Percentiles rank a stretch among this genome's conserved stretches.
These are phyloP conservation scores for Blastocladiella britannica DNA, from an alignment of 192 early-diverging fungal species.

Conservation along the genomic window DNA sequence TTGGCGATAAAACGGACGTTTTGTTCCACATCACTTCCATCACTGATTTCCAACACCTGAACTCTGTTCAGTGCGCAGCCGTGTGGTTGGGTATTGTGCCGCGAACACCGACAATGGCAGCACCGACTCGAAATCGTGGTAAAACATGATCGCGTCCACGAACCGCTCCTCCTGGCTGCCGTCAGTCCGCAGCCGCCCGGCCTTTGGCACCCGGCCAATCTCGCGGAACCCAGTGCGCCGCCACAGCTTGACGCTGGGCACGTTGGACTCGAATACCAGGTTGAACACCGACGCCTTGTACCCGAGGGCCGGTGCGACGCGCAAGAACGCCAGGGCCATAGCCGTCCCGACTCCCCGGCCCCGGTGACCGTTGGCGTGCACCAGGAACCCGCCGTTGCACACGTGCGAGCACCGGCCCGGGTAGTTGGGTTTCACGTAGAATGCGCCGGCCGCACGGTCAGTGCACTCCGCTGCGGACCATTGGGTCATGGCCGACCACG, in stretches of 20 bases:
- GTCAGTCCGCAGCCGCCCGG: conserved; percentile 18
- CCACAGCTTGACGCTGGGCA: conserved; percentile 42
- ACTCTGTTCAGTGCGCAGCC: too few relatives aligned
- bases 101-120: too few relatives aligned
- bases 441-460: conserved; percentile 32
- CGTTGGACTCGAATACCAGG: conserved; percentile 52
- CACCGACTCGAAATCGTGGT: too few relatives aligned
- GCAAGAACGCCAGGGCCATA: conserved; percentile 37
- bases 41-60: too few relatives aligned
- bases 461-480: conserved; percentile 18
- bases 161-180: background rate
- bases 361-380: conserved; percentile 13
- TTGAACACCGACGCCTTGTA: conserved; percentile 61
- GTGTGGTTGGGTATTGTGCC: too few relatives aligned
- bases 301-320: conserved; percentile 38
- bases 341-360: conserved; percentile 35
- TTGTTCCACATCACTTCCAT: too few relatives aligned
- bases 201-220: conserved; percentile 45
- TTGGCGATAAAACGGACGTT: too few relatives aligned
- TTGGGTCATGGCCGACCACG: conserved; percentile 1
- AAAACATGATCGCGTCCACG: background rate
- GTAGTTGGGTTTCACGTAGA: conserved; percentile 64
- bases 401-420: conserved; percentile 39
- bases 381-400: conserved; percentile 57
- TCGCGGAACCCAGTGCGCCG: conserved; percentile 37